Base-by-base conservation (phyloP, 257 asterid species). In the Plectranthus barbatus region DNA sequence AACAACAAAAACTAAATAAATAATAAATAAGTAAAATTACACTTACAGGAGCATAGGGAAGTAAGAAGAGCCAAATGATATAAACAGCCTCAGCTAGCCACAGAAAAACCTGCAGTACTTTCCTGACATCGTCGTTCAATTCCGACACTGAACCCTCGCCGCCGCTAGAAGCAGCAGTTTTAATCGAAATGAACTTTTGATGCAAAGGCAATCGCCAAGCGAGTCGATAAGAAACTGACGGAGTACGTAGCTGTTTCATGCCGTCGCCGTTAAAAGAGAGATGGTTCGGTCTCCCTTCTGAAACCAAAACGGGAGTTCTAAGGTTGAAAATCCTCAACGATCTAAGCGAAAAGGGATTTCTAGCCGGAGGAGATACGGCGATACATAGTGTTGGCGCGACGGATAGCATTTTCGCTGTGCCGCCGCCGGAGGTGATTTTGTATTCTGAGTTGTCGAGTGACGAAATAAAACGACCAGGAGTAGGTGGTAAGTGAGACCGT, bases 31-130 rank as follows among this genome's bases (percentile, higher is more conserved):
- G 45, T 6, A 39, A 24, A 9, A 10, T 13, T 1, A 5, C 14
- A 49, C 85, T 74, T 78, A 91, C 97, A 34, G 98, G 98, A 65
- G 98, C 98, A 74, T 81, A 86, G 45, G 98, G 97, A 50, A 92
- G 97, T 56, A 89, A 77, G 82, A 89, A 92, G 67, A 89, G 97
- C 98, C 98, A 92, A 56, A 84, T 14, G 62, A 88, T 72, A 45
- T 91, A 91, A 56, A 82, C 82, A 8, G 85, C 86, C 61, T 84
- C 98, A 3, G 86, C 80, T 48, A 58, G 42, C 98, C 98, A 92
- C 36, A 92, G 69, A 34, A 71, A n/a, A 47, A 69, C 55, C 67
- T 78, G 89, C 20, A 79, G 54, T 15, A 79, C 52, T 54, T 70
- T 86, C 80, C 84, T 70, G 12, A 69, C 68, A 61, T 61, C 68